Evolutionary conservation across 2,329 filamentous ascomycete genomes (phyloP), one percentile per base, ranked within the genome.

Genomic region (Ceratocystis destructans): DNA sequence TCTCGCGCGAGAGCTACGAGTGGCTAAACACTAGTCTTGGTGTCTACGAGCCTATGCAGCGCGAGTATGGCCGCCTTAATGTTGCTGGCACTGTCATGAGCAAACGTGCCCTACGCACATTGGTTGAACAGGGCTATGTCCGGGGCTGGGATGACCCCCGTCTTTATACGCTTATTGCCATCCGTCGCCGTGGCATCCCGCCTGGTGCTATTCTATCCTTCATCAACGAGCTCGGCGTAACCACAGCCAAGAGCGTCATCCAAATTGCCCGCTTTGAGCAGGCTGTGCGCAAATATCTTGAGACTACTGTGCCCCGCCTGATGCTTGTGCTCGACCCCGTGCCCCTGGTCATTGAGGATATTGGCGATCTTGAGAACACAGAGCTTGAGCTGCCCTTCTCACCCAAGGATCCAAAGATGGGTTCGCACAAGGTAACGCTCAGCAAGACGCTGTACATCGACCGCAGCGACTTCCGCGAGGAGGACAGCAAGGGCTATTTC

Each of bases 21-120:
- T 97, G 83, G 84, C 79, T 97, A 44, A 89, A 94, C 75, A 86
- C 90, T 75, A 83, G 84, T 10, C 80, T 96, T 15, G 89, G 86
- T 45, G 86, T 95, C 66, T 96, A 95, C 75, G 83, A 90, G 72
- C 91, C 93, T 0, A 96, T 96, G 90, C 93, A 97, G 81, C 82
- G 93, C 74, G 92, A 96, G 77, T 95, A 83, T 70, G 82, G 76
- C 7, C 73, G 76, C 46, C 71, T 78, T 4, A 95, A 89, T 70
- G 82, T 96, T 41, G 86, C 84, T 8, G 91, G 92, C 17, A 96
- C 92, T 0, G 87, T 96, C 65, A 81, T 96, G 68, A 92, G 87
- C 44, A 96, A 97, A 79, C 83, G 93, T 66, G 87, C 89, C 72
- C 87, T 96, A 69, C 83, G 86, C 69, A 87, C 88, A 76, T 78